Conservation (phyloP, 2,329 filamentous ascomycete genomes). For the Ciborinia camelliae region DNA sequence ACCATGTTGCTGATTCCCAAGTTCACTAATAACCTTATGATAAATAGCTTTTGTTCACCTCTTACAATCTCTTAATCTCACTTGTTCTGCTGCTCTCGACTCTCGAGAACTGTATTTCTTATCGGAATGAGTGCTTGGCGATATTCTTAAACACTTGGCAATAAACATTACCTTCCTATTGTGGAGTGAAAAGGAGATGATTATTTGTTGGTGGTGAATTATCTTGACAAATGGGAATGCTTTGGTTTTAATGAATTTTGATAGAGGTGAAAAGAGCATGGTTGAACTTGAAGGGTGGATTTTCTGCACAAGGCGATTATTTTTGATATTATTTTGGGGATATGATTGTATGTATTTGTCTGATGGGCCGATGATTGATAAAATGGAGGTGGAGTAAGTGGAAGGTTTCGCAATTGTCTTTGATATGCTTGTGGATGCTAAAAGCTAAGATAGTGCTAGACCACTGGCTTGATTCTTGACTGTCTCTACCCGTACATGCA, state of each 20-base stretch:
- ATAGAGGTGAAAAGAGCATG: neutral
- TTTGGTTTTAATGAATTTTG: neutral
- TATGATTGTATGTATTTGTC: slow-evolving; percentile 7
- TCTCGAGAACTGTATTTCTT: slow-evolving; percentile 1
- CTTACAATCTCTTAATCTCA: neutral
- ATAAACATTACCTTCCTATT: slow-evolving; percentile 11
- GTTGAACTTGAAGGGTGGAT: slow-evolving; percentile 1
- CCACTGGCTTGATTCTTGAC: neutral
- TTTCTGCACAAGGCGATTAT: neutral
- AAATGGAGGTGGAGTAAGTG: neutral
- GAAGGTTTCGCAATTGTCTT: neutral
- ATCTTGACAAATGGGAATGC: slow-evolving; percentile 13
- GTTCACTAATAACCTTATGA: neutral
- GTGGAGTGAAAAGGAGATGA: slow-evolving; percentile 5
- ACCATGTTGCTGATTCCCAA: neutral
- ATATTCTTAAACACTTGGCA: neutral
- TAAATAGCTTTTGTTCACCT: slow-evolving; percentile 5
- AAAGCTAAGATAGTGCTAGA: neutral
- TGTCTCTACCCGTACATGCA: neutral
- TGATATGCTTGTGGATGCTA: neutral
- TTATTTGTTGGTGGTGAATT: slow-evolving; percentile 4
- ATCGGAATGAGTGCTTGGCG: slow-evolving; percentile 5
- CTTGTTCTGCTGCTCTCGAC: neutral
- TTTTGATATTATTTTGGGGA: neutral
- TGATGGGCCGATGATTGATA: too few species aligned